Evolutionary conservation across 1,284 basidiomycete species (phyloP).

Genomic region (Trichosporon sp.): DNA sequence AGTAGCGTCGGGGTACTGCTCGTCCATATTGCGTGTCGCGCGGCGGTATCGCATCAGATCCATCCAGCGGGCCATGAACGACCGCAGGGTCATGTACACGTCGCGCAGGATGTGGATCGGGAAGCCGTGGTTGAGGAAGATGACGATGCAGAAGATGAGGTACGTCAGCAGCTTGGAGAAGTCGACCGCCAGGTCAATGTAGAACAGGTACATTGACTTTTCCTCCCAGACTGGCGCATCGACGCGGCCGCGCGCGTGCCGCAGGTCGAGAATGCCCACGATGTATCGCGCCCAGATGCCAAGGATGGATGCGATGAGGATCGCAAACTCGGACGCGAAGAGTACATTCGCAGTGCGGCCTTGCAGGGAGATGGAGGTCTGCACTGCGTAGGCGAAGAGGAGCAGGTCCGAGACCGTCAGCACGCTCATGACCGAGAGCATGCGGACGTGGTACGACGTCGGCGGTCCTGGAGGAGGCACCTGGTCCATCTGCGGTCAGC

Average conservation of each 20-base stretch:
- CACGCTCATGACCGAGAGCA: conserved; percentile 52
- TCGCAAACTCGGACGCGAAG: conserved; percentile 93
- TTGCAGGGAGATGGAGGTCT: conserved; percentile 27
- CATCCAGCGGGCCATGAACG: conserved; percentile 77
- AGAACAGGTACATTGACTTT: conserved; percentile 96
- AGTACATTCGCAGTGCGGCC: conserved; percentile 81
- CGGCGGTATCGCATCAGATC: conserved; percentile 87
- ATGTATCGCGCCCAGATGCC: conserved; percentile 77
- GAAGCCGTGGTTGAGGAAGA: conserved; percentile 89
- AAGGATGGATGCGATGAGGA: conserved; percentile 69
- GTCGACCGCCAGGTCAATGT: conserved; percentile 88
- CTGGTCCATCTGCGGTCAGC: conserved; percentile 79
- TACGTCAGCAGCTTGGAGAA: conserved; percentile 90
- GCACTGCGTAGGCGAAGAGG: conserved; percentile 35
- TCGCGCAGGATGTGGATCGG: conserved; percentile 95
- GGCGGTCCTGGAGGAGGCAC: conserved; percentile 78
- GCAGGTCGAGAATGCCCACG: conserved; percentile 75
- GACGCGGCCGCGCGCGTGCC: conserved; percentile 73
- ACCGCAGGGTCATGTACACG: conserved; percentile 88
- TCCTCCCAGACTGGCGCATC: conserved; percentile 92
- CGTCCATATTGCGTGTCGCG: conserved; percentile 95
- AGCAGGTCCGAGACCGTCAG: conserved; percentile 36
- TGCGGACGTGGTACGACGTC: conserved; percentile 74
- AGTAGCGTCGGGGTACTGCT: conserved; percentile 90
- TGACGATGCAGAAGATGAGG: conserved; percentile 84